Conservation (phyloP, 306 rosid genomes). For the Pyrus communis region DNA sequence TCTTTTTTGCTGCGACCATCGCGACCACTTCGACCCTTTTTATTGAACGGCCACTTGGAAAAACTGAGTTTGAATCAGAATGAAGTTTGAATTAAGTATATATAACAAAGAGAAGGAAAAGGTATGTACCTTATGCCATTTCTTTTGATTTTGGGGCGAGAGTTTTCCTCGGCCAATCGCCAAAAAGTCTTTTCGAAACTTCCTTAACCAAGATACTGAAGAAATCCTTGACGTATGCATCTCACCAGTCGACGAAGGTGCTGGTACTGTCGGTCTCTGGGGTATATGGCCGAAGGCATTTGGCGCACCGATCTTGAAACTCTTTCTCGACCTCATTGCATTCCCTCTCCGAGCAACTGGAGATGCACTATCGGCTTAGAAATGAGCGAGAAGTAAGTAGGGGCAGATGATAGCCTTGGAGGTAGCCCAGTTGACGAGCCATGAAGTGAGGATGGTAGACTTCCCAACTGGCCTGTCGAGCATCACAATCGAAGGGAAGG, state of each 20-base stretch:
- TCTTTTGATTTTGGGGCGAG: too few species aligned
- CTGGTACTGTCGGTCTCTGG: fast-evolving
- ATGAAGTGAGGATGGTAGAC: fast-evolving
- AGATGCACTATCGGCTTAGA: fast-evolving
- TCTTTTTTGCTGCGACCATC: fast-evolving
- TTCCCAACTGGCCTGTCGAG: too few species aligned
- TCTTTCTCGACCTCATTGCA: fast-evolving
- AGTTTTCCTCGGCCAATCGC: fast-evolving
- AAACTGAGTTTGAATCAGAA: too few species aligned
- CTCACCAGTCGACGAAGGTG: fast-evolving
- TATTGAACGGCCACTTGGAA: fast-evolving
- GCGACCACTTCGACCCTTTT: fast-evolving
- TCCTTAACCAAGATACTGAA: fast-evolving
- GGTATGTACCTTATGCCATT: too few species aligned
- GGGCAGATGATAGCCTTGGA: fast-evolving
- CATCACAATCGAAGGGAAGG: fast-evolving
- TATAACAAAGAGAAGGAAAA: too few species aligned
- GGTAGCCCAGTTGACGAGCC: too few species aligned
- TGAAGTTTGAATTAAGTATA: too few species aligned
- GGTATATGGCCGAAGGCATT: too few species aligned
- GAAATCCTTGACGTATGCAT: too few species aligned
- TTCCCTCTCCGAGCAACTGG: too few species aligned
- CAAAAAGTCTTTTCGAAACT: fast-evolving
- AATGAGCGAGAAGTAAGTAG: fast-evolving
- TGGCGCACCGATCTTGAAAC: too few species aligned